phyloP scores from a whole-genome alignment of 2,329 filamentous ascomycete genomes.

The Sarocladiaceae sp. region DNA sequence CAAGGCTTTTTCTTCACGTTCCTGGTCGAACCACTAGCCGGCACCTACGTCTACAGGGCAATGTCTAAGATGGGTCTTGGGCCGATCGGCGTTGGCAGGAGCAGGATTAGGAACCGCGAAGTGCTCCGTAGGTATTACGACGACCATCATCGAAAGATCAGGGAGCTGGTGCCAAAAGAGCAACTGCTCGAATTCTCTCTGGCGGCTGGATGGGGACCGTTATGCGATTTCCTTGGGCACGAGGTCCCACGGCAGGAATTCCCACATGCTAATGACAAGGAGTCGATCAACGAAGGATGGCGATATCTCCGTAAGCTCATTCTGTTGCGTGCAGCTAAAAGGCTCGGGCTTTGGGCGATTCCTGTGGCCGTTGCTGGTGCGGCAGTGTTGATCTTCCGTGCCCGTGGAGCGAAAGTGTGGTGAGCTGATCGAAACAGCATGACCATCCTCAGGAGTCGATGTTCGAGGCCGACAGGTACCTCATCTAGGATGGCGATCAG shows the following conservation, averaged over 20 bases:
- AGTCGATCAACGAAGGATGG: not conserved
- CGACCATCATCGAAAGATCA: not conserved
- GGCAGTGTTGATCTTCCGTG: no score
- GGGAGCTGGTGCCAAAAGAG: not conserved
- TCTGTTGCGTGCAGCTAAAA: not conserved
- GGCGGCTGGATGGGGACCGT: not conserved
- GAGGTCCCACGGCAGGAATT: not conserved
- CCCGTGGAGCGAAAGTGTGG: no score
- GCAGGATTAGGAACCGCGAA: no score
- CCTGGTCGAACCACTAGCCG: not conserved
- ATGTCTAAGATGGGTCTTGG: not conserved
- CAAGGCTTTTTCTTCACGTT: not conserved
- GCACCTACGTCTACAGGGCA: not conserved
- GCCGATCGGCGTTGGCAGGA: no score
- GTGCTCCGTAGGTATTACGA: constrained; percentile 4
- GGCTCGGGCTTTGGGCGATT: not conserved
- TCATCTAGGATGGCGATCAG: no score
- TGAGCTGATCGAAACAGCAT: no score
- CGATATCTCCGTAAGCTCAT: not conserved
- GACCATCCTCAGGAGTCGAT: no score
- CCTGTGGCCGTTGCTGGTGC: not conserved
- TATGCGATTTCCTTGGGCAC: not conserved
- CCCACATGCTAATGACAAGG: not conserved
- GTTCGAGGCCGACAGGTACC: no score
- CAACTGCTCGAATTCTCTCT: not conserved